phyloP scores from a whole-genome alignment of 371 early-diverging fungal genomes.

The Saksenaea oblongispora region DNA sequence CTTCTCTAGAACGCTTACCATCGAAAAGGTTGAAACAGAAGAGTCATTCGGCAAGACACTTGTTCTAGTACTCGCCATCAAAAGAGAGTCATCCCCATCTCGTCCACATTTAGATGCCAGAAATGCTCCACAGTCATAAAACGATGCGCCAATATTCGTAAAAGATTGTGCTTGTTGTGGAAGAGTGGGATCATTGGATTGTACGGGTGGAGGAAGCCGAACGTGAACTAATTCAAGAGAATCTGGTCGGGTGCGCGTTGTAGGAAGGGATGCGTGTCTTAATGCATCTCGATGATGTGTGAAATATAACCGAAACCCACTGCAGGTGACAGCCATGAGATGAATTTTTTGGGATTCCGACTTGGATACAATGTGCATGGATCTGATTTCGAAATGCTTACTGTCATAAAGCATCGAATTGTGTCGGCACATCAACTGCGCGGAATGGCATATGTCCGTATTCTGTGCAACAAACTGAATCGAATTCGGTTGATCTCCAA shows the following conservation, averaged over 20 bases:
- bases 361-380: constrained; percentile 65
- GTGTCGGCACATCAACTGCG: constrained; percentile 51
- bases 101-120: constrained; percentile 62
- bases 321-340: constrained; percentile 70
- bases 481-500: constrained; percentile 17
- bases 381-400: constrained; percentile 53
- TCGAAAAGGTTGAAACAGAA: not conserved
- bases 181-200: constrained; percentile 2
- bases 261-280: not conserved
- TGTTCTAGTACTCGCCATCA: constrained; percentile 53
- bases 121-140: constrained; percentile 65
- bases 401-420: constrained; percentile 36
- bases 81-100: constrained; percentile 66
- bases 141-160: constrained; percentile 53
- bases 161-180: constrained; percentile 16
- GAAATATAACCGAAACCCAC: constrained; percentile 79
- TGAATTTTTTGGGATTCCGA: constrained; percentile 64
- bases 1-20: not conserved
- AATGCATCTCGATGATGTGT: constrained; percentile 41
- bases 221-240: constrained; percentile 72
- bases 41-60: not conserved
- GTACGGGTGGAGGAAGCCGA: constrained; percentile 61
- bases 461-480: constrained; percentile 40
- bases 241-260: constrained; percentile 31
- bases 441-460: constrained; percentile 48